Conservation (phyloP, 768 basidiomycete genomes). For the Calvatia gigantea region DNA sequence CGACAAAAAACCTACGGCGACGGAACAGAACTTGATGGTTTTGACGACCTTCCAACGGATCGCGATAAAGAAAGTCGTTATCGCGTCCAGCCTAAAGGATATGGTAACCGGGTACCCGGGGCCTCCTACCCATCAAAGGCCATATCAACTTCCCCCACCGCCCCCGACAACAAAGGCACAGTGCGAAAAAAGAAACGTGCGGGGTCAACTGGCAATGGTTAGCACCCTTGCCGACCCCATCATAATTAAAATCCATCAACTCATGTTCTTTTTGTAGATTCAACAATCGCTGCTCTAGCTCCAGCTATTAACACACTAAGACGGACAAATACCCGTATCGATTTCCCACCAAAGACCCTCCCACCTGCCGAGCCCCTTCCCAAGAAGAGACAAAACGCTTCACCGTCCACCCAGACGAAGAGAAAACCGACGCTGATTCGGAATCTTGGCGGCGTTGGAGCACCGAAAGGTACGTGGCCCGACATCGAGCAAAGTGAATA, state of each 20-base stretch:
- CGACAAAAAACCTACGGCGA: conserved; percentile 75
- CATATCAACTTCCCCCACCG: conserved; percentile 14
- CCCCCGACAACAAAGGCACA: conserved; percentile 44
- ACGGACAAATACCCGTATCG: conserved; percentile 52
- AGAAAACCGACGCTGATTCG: conserved; percentile 88
- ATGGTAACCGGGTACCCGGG: conserved; percentile 60
- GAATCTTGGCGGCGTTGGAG: conserved; percentile 64
- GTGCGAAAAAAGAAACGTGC: conserved; percentile 56
- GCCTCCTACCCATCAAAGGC: conserved; percentile 40
- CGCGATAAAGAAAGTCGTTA: conserved; percentile 76
- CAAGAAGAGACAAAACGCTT: conserved; percentile 54
- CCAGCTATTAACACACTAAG: conserved; percentile 52
- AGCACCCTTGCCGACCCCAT: conserved; percentile 17
- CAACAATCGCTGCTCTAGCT: conserved; percentile 24
- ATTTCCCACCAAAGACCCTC: conserved; percentile 41
- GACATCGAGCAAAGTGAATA: not conserved
- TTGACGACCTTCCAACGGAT: conserved; percentile 87
- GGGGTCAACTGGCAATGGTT: conserved; percentile 41
- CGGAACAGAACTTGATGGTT: conserved; percentile 84
- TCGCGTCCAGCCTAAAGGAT: conserved; percentile 70
- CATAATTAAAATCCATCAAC: conserved; percentile 1
- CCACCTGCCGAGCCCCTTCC: conserved; percentile 28
- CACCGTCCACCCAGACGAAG: conserved; percentile 39
- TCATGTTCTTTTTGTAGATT: conserved; percentile 19
- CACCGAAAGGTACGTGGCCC: conserved; percentile 65